Evolutionary conservation across 441 rosid species (phyloP).

Genomic region (Adansonia gregorii): DNA sequence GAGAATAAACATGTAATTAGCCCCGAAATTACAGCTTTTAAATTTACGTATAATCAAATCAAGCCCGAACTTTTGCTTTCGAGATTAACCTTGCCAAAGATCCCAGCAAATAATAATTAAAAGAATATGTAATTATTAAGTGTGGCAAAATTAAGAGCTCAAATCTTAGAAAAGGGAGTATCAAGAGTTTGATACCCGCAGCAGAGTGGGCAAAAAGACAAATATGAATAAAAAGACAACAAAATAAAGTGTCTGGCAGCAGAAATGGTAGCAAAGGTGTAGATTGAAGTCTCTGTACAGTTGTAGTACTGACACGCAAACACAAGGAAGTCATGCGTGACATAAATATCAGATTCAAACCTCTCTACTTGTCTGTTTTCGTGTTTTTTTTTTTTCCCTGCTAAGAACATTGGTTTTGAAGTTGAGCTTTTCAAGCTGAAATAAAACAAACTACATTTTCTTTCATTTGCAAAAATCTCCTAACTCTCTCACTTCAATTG

Average conservation of each 20-base stretch:
- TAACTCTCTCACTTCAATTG: conserved; percentile 2
- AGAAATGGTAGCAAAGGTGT: conserved; percentile 21
- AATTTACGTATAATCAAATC: too few species aligned
- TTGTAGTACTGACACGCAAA: conserved; percentile 38
- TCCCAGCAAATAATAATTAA: too few species aligned
- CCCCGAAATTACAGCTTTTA: too few species aligned
- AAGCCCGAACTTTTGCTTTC: too few species aligned
- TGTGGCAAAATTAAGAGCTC: too few species aligned
- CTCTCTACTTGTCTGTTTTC: neutral
- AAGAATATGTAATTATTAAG: too few species aligned
- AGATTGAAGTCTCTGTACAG: conserved; percentile 17
- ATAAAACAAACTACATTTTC: neutral
- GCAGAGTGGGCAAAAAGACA: neutral
- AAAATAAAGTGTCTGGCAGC: conserved; percentile 31
- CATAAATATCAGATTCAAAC: conserved; percentile 12
- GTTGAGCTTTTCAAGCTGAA: neutral
- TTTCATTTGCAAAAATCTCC: neutral
- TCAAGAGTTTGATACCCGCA: neutral
- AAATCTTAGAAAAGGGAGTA: neutral
- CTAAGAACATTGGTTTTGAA: conserved; percentile 10
- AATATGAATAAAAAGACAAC: neutral
- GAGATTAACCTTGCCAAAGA: too few species aligned
- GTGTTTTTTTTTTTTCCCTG: neutral
- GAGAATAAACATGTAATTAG: too few species aligned
- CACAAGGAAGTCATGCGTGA: conserved; percentile 44